A percentile compares a stretch with the other conserved stretches of the same genome.
Evolutionary conservation across 2,329 filamentous ascomycete species (phyloP).

Genomic region (Ceratocystis cacaofunesta): DNA sequence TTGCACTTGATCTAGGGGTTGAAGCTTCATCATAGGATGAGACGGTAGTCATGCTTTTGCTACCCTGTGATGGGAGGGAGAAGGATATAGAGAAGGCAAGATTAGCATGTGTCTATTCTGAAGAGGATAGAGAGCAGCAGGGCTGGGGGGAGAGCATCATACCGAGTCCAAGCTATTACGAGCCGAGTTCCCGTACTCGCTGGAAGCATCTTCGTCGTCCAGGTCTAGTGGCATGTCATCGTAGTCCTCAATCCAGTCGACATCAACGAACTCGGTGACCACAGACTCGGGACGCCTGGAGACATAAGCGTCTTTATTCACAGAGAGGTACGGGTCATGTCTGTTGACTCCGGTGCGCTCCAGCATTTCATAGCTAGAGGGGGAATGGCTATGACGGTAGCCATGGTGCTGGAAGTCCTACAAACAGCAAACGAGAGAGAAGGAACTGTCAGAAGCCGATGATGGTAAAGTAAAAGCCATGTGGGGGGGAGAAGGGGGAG

Average conservation of each 20-base stretch:
- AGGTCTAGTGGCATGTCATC: slow-evolving; percentile 25
- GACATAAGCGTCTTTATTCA: slow-evolving; percentile 33
- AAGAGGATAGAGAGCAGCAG: background rate
- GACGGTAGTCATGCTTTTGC: slow-evolving; percentile 68
- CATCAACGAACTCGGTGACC: slow-evolving; percentile 64
- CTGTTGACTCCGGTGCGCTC: slow-evolving; percentile 30
- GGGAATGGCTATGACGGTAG: slow-evolving; percentile 3
- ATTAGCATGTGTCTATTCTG: slow-evolving; percentile 1
- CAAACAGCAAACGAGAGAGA: background rate
- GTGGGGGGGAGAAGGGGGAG: background rate
- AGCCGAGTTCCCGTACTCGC: slow-evolving; percentile 48
- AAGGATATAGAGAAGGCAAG: background rate
- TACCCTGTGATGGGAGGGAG: slow-evolving; percentile 34
- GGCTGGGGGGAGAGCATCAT: slow-evolving; percentile 25
- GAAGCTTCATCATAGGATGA: slow-evolving; percentile 74
- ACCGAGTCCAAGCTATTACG: slow-evolving; percentile 58
- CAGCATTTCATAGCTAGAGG: slow-evolving; percentile 30
- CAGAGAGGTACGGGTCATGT: slow-evolving; percentile 47
- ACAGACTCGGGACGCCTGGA: slow-evolving; percentile 47
- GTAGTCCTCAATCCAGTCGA: slow-evolving; percentile 49
- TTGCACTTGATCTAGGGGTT: slow-evolving; percentile 55
- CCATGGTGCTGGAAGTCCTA: slow-evolving; percentile 15
- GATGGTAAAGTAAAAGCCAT: background rate
- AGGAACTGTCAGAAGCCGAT: background rate
- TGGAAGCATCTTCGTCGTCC: slow-evolving; percentile 29